Conservation (phyloP, 2,329 filamentous ascomycete species). For the Zasmidium citrigriseum region DNA sequence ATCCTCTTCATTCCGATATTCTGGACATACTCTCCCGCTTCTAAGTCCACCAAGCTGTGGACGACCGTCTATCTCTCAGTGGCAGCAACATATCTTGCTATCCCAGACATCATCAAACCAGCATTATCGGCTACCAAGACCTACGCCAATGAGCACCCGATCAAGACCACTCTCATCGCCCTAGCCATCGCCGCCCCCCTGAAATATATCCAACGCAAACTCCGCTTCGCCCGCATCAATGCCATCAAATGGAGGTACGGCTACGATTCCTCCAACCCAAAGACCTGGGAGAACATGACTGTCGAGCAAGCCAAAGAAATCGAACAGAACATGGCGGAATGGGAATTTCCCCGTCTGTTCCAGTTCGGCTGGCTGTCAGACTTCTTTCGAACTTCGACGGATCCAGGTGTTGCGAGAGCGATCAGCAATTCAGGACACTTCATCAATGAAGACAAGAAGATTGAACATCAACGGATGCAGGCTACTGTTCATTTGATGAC, state of each 20-base stretch:
- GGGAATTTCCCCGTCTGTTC: conserved; percentile 6
- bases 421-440: conserved; percentile 12
- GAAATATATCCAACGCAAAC: conserved; percentile 10
- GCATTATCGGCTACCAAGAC: neutral
- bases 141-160: neutral
- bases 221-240: conserved; percentile 9
- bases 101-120: neutral
- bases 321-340: conserved; percentile 12
- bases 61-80: conserved; percentile 5
- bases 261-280: conserved; percentile 7
- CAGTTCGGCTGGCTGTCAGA: conserved; percentile 13
- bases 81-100: neutral
- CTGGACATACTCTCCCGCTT: conserved; percentile 1
- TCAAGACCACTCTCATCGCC: neutral
- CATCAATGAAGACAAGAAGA: conserved; percentile 13
- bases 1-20: conserved; percentile 4
- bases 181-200: neutral
- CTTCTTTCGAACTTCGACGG: conserved; percentile 11
- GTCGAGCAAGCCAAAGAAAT: conserved; percentile 9
- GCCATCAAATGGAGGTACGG: conserved; percentile 13
- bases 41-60: conserved; percentile 7
- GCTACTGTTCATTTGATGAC: conserved; percentile 12
- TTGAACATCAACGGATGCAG: conserved; percentile 15
- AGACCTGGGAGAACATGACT: conserved; percentile 9
- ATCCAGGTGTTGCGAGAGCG: conserved; percentile 8